Base-by-base conservation (phyloP, 441 rosid species). In the Gossypium davidsonii region DNA sequence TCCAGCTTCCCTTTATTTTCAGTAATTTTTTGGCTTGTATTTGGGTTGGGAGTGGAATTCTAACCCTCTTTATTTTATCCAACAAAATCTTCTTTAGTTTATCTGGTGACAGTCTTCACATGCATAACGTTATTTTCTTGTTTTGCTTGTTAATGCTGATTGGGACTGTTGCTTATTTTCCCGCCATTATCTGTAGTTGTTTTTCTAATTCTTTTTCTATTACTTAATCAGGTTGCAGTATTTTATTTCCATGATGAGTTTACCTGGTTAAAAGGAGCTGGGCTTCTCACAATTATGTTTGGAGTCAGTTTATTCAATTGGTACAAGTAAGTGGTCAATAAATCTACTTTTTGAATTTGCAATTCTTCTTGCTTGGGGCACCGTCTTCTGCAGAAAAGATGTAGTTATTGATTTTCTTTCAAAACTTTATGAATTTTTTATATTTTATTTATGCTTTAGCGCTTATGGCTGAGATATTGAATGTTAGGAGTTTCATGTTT, bases 221-320 rank as follows among this genome's bases (percentile, higher is more conserved):
- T 67, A 55, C 73, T 49, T 79, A 42, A 76, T 74, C 88, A 95
- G 99, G 99, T 93, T 79, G 99, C 98, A 3, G 99, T 95, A 53
- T 90, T 95, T 79, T 95, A 95, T 78, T 95, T 95, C 87, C 95
- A 93, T 48, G 99, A 93, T 59, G 87, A 88, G 58, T 95, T 95
- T 81, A 93, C 97, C 31, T 90, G 97, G 99, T 81, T 91, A 71
- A 95, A 93, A 86, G 98, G 92, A 67, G 73, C 79, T 58, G 99
- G 99, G 66, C 97, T 95, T 53, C 39, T 87, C 77, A 85, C 85
- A 39, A 95, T 95, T 44, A 90, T 95, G 93, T 61, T 86, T 65
- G 97, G 97, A 48, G 97, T 93, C 78, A 76, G 97, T 80, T 85
- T 95, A 74, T 95, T 93, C 88, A 95, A 95, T 68, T 93, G 90